Percentiles rank a stretch among this genome's conserved stretches.
These are phyloP conservation scores for Pichia thaimueangensis DNA, from an alignment of 805 yeast species.

Conservation along the genomic window DNA sequence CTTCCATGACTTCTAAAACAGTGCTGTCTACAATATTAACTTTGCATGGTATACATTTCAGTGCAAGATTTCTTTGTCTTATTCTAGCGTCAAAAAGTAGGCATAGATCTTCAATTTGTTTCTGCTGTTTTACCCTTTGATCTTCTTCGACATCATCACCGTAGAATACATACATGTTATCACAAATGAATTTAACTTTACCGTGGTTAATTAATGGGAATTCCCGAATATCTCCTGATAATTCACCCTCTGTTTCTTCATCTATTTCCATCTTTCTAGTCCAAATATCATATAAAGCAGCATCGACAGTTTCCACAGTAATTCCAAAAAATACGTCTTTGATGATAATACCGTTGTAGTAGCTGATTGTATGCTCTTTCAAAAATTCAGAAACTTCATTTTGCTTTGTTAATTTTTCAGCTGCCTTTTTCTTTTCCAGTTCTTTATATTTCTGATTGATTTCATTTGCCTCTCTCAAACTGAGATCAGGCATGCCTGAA, in stretches of 20 bases:
- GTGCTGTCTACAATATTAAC: conserved; percentile 33
- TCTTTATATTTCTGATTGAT: conserved; percentile 28
- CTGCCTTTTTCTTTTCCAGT: conserved; percentile 23
- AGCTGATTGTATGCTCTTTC: conserved; percentile 5
- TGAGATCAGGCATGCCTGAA: conserved; percentile 36
- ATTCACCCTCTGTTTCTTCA: not conserved
- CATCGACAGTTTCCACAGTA: conserved; percentile 38
- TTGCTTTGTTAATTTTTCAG: not conserved
- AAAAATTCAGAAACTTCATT: not conserved
- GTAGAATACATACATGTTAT: conserved; percentile 19
- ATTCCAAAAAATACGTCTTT: conserved; percentile 49
- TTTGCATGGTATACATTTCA: conserved; percentile 41
- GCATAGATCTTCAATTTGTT: conserved; percentile 36
- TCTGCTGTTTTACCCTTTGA: conserved; percentile 33
- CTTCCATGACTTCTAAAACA: conserved; percentile 23
- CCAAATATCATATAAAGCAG: conserved; percentile 11
- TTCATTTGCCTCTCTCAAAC: conserved; percentile 40
- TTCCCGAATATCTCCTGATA: not conserved
- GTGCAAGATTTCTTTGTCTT: conserved; percentile 39
- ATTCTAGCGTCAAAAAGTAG: conserved; percentile 31
- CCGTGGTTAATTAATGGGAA: conserved; percentile 8
- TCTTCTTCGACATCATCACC: conserved; percentile 10
- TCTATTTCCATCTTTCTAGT: not conserved
- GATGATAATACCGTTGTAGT: conserved; percentile 50
- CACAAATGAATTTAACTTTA: conserved; percentile 17